Percentiles rank a stretch among this genome's conserved stretches.
phyloP scores from a whole-genome alignment of 257 asterid species.

The Solanum clarkiae region DNA sequence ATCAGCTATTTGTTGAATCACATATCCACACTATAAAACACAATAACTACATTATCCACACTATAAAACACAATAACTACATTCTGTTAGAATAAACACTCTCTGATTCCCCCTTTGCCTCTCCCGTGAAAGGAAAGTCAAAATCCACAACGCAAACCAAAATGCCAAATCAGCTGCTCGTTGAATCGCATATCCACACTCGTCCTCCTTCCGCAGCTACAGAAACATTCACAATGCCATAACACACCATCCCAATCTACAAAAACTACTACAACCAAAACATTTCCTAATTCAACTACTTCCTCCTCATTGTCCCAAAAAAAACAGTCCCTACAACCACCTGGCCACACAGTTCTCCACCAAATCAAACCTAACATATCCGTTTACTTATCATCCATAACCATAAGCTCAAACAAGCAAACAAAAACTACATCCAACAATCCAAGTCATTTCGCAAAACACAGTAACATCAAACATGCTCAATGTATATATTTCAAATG shows the following conservation, averaged over 20 bases:
- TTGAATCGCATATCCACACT: not conserved
- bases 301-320: not conserved
- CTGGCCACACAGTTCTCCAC: not conserved
- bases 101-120: not conserved
- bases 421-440: not conserved
- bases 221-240: not conserved
- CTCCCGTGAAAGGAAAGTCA: not conserved
- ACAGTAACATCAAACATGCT: not conserved
- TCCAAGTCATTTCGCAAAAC: not conserved
- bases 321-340: not conserved
- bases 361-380: not conserved
- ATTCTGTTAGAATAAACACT: not conserved
- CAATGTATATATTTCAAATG: not conserved
- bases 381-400: not conserved
- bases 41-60: not conserved
- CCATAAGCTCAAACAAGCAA: not conserved
- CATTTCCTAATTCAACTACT: not conserved
- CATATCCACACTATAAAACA: not conserved
- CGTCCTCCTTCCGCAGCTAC: not conserved
- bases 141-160: not conserved
- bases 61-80: not conserved
- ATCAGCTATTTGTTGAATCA: not conserved
- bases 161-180: not conserved
- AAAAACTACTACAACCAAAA: not conserved
- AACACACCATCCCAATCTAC: not conserved